Evolutionary conservation across 1,284 basidiomycete species (phyloP).

Genomic region (Phellopilus nigrolimitatus): DNA sequence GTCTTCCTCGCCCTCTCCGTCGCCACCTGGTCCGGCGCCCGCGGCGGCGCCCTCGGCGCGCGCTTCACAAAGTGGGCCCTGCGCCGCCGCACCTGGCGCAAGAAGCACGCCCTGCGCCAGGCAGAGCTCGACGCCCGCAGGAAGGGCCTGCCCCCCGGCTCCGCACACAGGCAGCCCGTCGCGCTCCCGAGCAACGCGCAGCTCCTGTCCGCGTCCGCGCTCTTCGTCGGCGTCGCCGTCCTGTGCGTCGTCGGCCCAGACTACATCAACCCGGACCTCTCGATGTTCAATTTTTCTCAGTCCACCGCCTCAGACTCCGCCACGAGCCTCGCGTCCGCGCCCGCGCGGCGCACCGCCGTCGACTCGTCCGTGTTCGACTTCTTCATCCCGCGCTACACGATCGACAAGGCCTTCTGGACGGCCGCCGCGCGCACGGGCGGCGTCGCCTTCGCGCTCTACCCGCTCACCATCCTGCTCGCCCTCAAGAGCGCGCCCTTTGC

Average conservation of each 20-base stretch:
- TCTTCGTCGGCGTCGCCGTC: constrained; percentile 40
- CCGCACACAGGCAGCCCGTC: constrained; percentile 38
- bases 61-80: constrained; percentile 52
- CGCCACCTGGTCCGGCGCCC: constrained; percentile 38
- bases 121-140: constrained; percentile 23
- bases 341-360: no score
- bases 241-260: constrained; percentile 66
- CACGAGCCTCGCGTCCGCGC: no score
- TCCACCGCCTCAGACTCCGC: constrained; percentile 16
- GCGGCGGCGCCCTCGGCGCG: constrained; percentile 42
- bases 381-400: constrained; percentile 53
- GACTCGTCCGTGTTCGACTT: no score
- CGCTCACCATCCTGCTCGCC: constrained; percentile 72
- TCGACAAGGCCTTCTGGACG: constrained; percentile 77
- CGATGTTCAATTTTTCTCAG: constrained; percentile 38
- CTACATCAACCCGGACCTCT: constrained; percentile 58
- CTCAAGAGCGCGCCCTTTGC: constrained; percentile 83
- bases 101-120: constrained; percentile 33
- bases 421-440: constrained; percentile 68
- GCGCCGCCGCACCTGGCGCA: constrained; percentile 47
- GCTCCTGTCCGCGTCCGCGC: constrained; percentile 41
- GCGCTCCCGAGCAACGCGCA: constrained; percentile 62
- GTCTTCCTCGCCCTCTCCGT: constrained; percentile 38
- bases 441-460: constrained; percentile 75
- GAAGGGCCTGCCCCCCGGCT: constrained; percentile 12